These are phyloP conservation scores for Claviceps citrina DNA, from an alignment of 2,329 filamentous ascomycete species.

Conservation along the genomic window DNA sequence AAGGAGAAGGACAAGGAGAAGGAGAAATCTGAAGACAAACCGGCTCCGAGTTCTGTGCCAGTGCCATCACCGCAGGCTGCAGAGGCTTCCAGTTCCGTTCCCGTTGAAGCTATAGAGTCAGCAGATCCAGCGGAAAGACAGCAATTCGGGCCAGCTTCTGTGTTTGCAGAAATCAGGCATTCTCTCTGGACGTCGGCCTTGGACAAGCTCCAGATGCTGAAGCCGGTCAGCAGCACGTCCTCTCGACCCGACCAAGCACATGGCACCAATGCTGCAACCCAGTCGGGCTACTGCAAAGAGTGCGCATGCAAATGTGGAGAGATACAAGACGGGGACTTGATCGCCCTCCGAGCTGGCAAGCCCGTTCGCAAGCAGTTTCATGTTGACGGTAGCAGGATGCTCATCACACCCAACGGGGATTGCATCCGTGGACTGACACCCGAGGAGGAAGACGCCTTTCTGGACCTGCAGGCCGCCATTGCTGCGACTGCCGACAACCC, in stretches of 20 bases:
- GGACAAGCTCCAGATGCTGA: constrained; percentile 24
- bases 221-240: constrained; percentile 17
- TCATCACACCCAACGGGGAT: constrained; percentile 62
- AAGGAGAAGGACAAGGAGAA: constrained; percentile 6
- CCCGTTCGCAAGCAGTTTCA: constrained; percentile 42
- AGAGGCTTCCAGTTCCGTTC: constrained; percentile 9
- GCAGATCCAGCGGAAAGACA: constrained; percentile 15
- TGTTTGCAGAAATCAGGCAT: constrained; percentile 22
- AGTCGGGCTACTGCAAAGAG: constrained; percentile 21
- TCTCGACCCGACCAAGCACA: constrained; percentile 15
- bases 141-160: constrained; percentile 17
- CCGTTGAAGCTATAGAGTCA: constrained; percentile 8
- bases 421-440: constrained; percentile 56
- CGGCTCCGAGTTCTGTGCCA: constrained; percentile 5
- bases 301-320: constrained; percentile 24
- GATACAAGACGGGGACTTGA: constrained; percentile 35
- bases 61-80: constrained; percentile 2
- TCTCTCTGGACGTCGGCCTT: constrained; percentile 18
- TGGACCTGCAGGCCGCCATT: constrained; percentile 50
- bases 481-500: constrained; percentile 34
- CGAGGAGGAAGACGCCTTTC: constrained; percentile 54
- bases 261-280: constrained; percentile 9
- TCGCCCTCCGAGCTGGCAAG: constrained; percentile 37
- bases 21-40: constrained; percentile 3
- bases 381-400: constrained; percentile 48